Conservation (phyloP, 495 filamentous ascomycete species). For the Neurospora hispaniola region DNA sequence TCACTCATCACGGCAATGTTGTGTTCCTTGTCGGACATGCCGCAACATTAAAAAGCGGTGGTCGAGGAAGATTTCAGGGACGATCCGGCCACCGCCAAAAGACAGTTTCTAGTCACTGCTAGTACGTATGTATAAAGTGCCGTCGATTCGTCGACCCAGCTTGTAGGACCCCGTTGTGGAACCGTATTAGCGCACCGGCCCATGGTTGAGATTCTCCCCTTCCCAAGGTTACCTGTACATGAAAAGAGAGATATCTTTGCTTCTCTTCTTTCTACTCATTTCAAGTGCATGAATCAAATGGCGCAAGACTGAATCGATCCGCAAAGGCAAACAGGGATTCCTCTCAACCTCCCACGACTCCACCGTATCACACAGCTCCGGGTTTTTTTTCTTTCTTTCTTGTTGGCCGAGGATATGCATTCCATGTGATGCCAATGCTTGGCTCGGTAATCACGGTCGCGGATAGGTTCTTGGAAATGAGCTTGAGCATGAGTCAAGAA, state of each 20-base stretch:
- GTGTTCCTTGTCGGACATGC: neutral
- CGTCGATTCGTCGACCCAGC: neutral
- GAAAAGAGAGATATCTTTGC: neutral
- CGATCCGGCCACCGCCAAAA: neutral
- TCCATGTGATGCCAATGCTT: neutral
- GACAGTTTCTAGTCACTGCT: neutral
- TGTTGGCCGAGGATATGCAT: neutral
- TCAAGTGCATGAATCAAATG: neutral
- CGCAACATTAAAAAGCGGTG: neutral
- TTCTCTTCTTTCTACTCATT: neutral
- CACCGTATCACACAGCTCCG: neutral
- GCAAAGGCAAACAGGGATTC: neutral
- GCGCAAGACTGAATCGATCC: neutral
- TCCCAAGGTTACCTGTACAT: neutral
- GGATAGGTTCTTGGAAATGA: neutral
- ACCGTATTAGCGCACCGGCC: neutral
- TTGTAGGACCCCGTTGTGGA: neutral
- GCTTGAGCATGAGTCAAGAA: neutral
- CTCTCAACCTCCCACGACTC: neutral
- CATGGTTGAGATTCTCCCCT: neutral
- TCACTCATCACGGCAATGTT: neutral
- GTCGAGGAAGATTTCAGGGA: neutral
- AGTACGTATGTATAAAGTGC: neutral
- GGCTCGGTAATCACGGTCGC: neutral
- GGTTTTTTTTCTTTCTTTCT: neutral